Base-by-base conservation (phyloP, 805 yeast species). In the Candida vaughaniae region DNA sequence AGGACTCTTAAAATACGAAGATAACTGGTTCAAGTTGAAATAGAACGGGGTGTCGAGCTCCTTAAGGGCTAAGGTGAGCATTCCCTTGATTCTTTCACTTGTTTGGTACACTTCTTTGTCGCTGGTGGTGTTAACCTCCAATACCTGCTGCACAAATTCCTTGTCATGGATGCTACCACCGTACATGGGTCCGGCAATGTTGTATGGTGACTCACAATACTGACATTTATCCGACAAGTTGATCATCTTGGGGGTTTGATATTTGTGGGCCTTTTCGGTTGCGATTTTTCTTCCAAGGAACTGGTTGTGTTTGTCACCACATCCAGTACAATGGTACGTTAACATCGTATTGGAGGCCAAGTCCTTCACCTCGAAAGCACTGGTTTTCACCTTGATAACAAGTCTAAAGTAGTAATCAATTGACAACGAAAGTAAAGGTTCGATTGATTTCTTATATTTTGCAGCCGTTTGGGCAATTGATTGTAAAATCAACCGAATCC, bases 171-270 rank as follows among this genome's bases (percentile, higher is more conserved):
- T 60, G 5, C 73, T 68, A 0, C 89, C 95, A 8, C 80, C 89
- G 85, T 95, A 93, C 96, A 93, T 85, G 42, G 99, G 99, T 3
- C 99, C 99, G 6, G 91, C 89, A 23, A 93, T 56, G 55, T 86
- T 95, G 57, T 77, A 77, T 2, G 77, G 72, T 41, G 68, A 72
- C 1, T 75, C 81, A 64, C 99, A 93, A 57, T 71, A 80, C 18
- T 69, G 54, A 63, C 99, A 93, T 28, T 68, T 55, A 6, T 73
- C 61, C 8, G 80, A 77, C 2, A 80, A 72, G 3, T 80, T 73
- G 0, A 49, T 46, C 18, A 49, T 33, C 31, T 55, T 56, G 3
- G 72, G 71, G 26, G 80, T 72, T 19, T 84, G 80, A 55, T 66
- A 85, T 53, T 83, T 79, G 10, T 29, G 20, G 12, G 23, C 25